Conservation (phyloP, 352 stramenopile species). For the Globisporangium lucens region DNA sequence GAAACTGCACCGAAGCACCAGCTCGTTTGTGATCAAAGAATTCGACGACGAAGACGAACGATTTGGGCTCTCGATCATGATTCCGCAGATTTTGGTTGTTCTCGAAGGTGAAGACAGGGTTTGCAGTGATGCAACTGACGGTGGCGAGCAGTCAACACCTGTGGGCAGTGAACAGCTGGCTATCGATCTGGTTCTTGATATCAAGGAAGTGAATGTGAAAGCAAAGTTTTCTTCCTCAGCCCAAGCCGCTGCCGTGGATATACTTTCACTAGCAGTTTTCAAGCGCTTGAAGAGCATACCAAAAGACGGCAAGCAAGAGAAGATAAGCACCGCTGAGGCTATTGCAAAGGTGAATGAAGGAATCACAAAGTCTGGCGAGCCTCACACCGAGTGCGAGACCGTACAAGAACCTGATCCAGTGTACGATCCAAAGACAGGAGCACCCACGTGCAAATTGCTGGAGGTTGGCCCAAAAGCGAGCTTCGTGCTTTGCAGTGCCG, state of each 20-base stretch:
- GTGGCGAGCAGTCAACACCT: not conserved
- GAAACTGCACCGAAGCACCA: conserved; percentile 12
- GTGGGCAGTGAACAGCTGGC: conserved; percentile 11
- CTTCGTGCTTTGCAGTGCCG: conserved; percentile 44
- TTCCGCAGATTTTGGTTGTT: conserved; percentile 62
- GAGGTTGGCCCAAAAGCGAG: conserved; percentile 56
- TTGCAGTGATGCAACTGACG: not conserved
- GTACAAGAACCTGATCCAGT: conserved; percentile 32
- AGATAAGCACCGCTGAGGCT: conserved; percentile 27
- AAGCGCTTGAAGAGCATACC: conserved; percentile 26
- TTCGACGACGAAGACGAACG: conserved; percentile 67
- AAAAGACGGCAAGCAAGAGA: conserved; percentile 26
- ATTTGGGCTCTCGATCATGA: conserved; percentile 57
- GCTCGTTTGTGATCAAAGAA: conserved; percentile 18
- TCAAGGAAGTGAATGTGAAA: conserved; percentile 56
- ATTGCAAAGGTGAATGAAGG: conserved; percentile 37
- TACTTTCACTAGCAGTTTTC: conserved; percentile 37
- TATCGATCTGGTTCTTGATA: conserved; percentile 66
- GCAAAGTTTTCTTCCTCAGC: conserved; percentile 58
- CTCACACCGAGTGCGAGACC: not conserved
- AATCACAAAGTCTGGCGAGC: not conserved
- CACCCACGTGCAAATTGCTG: conserved; percentile 48
- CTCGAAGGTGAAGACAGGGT: conserved; percentile 44
- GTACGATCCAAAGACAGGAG: conserved; percentile 36
- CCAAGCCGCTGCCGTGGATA: conserved; percentile 46